Evolutionary conservation across 352 stramenopile genomes (phyloP).

Genomic region (Phytophthora capsici): DNA sequence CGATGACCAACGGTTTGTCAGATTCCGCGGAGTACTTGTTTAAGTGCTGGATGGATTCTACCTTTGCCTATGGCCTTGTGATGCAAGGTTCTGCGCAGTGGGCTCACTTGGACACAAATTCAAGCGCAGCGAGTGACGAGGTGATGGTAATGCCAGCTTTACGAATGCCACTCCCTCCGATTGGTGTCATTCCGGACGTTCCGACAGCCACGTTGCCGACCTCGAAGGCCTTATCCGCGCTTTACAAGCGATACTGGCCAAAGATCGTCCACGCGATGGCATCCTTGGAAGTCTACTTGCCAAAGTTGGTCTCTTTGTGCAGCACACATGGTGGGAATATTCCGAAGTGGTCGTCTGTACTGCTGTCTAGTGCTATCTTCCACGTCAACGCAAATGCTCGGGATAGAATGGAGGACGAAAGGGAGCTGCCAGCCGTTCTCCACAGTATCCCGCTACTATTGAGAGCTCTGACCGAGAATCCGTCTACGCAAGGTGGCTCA

Average conservation of each 20-base stretch:
- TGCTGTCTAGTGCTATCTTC: slow-evolving; percentile 51
- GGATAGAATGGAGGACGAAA: slow-evolving; percentile 47
- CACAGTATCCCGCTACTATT: slow-evolving; percentile 46
- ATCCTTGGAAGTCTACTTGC: slow-evolving; percentile 37
- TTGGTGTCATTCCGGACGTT: slow-evolving; percentile 6
- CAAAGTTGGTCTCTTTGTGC: slow-evolving; percentile 22
- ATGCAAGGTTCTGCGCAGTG: slow-evolving; percentile 57
- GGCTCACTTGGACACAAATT: slow-evolving; percentile 24
- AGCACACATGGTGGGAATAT: slow-evolving; percentile 14
- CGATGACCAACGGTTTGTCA: slow-evolving; percentile 58
- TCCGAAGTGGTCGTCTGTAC: slow-evolving; percentile 33
- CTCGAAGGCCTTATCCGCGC: slow-evolving; percentile 29
- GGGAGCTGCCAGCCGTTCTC: slow-evolving; percentile 48
- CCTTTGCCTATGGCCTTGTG: slow-evolving; percentile 46
- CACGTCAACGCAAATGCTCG: slow-evolving; percentile 52
- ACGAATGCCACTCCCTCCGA: slow-evolving; percentile 38
- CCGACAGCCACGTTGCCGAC: slow-evolving; percentile 9
- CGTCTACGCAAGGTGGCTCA: slow-evolving; percentile 3
- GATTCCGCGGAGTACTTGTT: slow-evolving; percentile 45
- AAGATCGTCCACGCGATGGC: slow-evolving; percentile 58
- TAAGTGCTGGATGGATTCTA: slow-evolving; percentile 64
- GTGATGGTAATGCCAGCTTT: slow-evolving; percentile 37
- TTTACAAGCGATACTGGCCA: slow-evolving; percentile 72
- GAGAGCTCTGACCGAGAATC: slow-evolving; percentile 19
- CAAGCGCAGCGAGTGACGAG: slow-evolving; percentile 17